Base-by-base conservation (phyloP, 2,329 filamentous ascomycete genomes). In the Penicillium sp. region DNA sequence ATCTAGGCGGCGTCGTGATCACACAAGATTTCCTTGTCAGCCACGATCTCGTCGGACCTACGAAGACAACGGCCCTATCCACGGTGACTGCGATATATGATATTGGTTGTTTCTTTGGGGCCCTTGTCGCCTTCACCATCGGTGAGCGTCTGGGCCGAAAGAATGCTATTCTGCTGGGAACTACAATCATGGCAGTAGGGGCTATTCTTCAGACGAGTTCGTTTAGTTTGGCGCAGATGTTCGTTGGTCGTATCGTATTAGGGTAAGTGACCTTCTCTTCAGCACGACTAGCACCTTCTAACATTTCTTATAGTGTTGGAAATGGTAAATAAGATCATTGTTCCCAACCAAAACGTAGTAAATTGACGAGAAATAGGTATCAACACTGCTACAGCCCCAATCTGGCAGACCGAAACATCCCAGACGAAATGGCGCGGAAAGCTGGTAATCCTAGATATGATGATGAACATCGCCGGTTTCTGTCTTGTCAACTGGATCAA, bases 101-200 rank as follows among this genome's bases (percentile, higher is more conserved):
- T 54, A 70, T 82, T 29, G 79, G 79, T 8, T 82, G 79, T 59
- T 81, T 82, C 61, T 65, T 81, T 38, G 80, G 80, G 15, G 78
- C 72, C 2, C 57, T 75, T 35, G 58, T 67, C 6, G 75, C 72
- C n/a, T 75, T 76, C 49, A 73, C 72, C 57, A 43, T 70, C 4
- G 76, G 75, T 42, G 72, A 79, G 39, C 59, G 64, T 8, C 69
- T 77, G 15, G 76, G 76, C 41, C 71, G 76, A 24, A 68, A 70
- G 41, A 68, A 68, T 48, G 71, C 72, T 6, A 75, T 76, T 53
- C 72, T 75, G 56, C 40, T 72, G 19, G 73, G 71, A 4, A 72
- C 67, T 15, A 54, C 65, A 3, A 70, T 76, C 53, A 74, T 76
- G 64, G 62, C 72, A 3, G 56, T 77, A 39, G 75, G 73, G 19